Percentiles rank a stretch among this genome's conserved stretches.
phyloP scores from a whole-genome alignment of 768 basidiomycete species.

The Clathrus columnatus region DNA sequence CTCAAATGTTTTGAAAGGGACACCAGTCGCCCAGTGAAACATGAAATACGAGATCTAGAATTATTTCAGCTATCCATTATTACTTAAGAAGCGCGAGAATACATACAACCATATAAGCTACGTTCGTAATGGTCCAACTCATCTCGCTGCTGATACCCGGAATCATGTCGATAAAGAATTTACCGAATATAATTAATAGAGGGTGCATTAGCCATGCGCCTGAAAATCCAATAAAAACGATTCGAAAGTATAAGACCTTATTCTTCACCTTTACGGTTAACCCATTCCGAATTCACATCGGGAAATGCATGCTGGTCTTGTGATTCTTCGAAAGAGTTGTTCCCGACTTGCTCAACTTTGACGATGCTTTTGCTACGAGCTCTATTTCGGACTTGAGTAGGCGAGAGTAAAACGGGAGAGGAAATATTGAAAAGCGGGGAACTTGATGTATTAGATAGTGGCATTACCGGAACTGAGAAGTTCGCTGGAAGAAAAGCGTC shows the following conservation, averaged over 20 bases:
- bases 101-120: conserved; percentile 83
- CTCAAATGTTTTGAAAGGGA: conserved; percentile 83
- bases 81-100: background rate
- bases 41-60: conserved; percentile 87
- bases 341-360: conserved; percentile 78
- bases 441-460: conserved; percentile 46
- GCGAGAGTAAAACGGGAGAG: conserved; percentile 21
- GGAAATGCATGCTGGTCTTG: conserved; percentile 74
- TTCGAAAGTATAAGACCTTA: background rate
- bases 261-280: conserved; percentile 76
- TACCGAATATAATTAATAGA: conserved; percentile 82
- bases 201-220: conserved; percentile 98
- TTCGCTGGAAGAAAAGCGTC: background rate
- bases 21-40: conserved; percentile 98
- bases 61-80: background rate
- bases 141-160: conserved; percentile 91
- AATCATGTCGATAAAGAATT: conserved; percentile 87
- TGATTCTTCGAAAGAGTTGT: conserved; percentile 60
- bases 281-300: conserved; percentile 89
- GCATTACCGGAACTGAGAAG: conserved; percentile 30
- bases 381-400: conserved; percentile 32
- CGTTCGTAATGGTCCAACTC: conserved; percentile 91
- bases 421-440: conserved; percentile 28
- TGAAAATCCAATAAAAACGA: conserved; percentile 23
- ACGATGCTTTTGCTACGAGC: conserved; percentile 67